Conservation (phyloP, 176 grass and related monocot genomes). For the Cenchrus americanus region DNA sequence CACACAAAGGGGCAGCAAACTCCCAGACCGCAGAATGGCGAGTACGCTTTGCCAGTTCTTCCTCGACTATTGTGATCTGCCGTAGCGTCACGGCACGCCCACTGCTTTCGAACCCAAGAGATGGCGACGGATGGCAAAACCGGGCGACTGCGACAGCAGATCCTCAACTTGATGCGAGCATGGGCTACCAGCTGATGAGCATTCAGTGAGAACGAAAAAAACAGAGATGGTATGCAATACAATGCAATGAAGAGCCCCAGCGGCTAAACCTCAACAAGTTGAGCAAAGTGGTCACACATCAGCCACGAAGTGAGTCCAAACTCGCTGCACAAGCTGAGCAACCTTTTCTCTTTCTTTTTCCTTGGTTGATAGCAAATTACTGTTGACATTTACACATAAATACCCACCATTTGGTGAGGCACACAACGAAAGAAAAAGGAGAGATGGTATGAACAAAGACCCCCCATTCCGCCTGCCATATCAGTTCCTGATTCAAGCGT, state of each 20-base stretch:
- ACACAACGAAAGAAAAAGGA: neutral
- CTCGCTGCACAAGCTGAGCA: constrained; percentile 22
- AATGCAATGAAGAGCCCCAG: neutral
- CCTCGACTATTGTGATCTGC: too few species aligned
- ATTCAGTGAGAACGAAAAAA: neutral
- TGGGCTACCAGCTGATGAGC: neutral
- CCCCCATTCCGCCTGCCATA: constrained; percentile 6
- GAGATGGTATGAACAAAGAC: constrained; percentile 48
- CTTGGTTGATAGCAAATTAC: constrained; percentile 33
- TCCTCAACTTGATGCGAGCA: neutral
- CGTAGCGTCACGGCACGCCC: too few species aligned
- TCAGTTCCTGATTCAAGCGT: constrained; percentile 26
- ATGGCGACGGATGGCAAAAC: too few species aligned
- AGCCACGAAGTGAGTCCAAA: neutral
- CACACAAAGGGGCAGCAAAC: too few species aligned
- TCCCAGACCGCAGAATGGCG: too few species aligned
- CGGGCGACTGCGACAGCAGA: neutral
- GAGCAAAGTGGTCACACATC: neutral
- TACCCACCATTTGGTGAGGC: constrained; percentile 63
- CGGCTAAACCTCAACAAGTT: neutral
- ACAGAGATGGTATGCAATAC: neutral
- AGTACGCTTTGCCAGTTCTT: too few species aligned
- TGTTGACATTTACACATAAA: constrained; percentile 51
- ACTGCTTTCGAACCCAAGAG: too few species aligned
- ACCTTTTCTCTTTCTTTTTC: neutral